These are phyloP conservation scores for Potentilla sterilis DNA, from an alignment of 306 rosid species.

Conservation along the genomic window DNA sequence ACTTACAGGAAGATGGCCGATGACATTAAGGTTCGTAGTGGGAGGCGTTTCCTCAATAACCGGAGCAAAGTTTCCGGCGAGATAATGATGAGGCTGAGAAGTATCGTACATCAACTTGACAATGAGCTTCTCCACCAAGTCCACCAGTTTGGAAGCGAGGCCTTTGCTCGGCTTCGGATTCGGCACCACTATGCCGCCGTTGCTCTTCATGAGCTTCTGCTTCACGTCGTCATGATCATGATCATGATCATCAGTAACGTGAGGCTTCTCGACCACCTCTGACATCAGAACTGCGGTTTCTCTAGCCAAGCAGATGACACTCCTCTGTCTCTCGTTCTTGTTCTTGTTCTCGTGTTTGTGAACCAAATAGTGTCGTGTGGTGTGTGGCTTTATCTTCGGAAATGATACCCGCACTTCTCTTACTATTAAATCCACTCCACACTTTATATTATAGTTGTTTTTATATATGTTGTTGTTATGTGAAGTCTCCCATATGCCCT, in stretches of 20 bases:
- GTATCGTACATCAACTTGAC: slow-evolving; percentile 66
- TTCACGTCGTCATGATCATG: slow-evolving; percentile 8
- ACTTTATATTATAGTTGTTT: neutral
- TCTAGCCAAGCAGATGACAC: neutral
- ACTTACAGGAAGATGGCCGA: slow-evolving; percentile 78
- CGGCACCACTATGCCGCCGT: slow-evolving; percentile 37
- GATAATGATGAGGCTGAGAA: slow-evolving; percentile 68
- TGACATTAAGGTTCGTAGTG: slow-evolving; percentile 50
- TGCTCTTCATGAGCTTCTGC: slow-evolving; percentile 22
- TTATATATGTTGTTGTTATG: neutral
- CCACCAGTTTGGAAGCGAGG: slow-evolving; percentile 48
- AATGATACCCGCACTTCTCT: neutral
- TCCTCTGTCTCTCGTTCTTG: neutral
- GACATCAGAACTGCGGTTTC: slow-evolving; percentile 21
- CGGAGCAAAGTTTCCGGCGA: slow-evolving; percentile 78
- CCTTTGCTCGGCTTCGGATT: slow-evolving; percentile 75
- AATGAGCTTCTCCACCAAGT: slow-evolving; percentile 62
- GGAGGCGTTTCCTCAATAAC: slow-evolving; percentile 81
- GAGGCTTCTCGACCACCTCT: slow-evolving; percentile 18
- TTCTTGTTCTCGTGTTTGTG: neutral
- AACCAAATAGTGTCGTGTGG: neutral
- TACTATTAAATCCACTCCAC: neutral
- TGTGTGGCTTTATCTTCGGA: neutral
- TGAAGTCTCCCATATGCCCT: neutral
- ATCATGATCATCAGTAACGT: neutral